Percentiles rank a stretch among this genome's conserved stretches.
phyloP scores from a whole-genome alignment of 2,329 filamentous ascomycete species.

The Fusarium redolens region DNA sequence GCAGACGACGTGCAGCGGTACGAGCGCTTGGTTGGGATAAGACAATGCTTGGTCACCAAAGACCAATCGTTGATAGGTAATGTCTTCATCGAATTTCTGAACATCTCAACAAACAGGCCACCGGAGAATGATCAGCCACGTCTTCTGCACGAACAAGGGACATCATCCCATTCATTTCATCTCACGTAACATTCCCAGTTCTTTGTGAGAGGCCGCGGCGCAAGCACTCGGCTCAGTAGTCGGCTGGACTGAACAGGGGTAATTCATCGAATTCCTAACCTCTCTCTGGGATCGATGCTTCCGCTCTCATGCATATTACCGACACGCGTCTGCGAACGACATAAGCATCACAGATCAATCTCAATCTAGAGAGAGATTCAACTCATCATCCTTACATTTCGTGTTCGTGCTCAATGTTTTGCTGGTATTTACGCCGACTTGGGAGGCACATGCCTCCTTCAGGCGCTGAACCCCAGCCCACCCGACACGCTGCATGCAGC shows the following conservation, averaged over 20 bases:
- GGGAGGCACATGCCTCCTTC: slow-evolving; percentile 9
- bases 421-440: neutral
- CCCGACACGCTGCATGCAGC: slow-evolving; percentile 13
- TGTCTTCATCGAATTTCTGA: slow-evolving; percentile 1
- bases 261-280: neutral
- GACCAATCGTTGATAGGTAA: slow-evolving; percentile 10
- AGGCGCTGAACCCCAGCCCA: slow-evolving; percentile 1
- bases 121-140: neutral
- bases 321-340: neutral
- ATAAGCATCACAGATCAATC: slow-evolving; percentile 3
- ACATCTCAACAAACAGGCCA: neutral
- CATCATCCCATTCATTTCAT: neutral
- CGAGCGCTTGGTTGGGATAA: slow-evolving; percentile 20
- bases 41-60: slow-evolving; percentile 15
- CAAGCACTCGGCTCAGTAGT: neutral
- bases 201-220: neutral
- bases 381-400: neutral
- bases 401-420: neutral
- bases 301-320: neutral
- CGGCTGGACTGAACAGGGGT: neutral
- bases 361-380: neutral
- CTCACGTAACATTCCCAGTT: neutral
- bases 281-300: neutral
- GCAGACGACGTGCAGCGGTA: slow-evolving; percentile 30
- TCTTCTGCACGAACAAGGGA: neutral